phyloP scores from a whole-genome alignment of 768 basidiomycete genomes.

The Phanerodontia chrysosporium region DNA sequence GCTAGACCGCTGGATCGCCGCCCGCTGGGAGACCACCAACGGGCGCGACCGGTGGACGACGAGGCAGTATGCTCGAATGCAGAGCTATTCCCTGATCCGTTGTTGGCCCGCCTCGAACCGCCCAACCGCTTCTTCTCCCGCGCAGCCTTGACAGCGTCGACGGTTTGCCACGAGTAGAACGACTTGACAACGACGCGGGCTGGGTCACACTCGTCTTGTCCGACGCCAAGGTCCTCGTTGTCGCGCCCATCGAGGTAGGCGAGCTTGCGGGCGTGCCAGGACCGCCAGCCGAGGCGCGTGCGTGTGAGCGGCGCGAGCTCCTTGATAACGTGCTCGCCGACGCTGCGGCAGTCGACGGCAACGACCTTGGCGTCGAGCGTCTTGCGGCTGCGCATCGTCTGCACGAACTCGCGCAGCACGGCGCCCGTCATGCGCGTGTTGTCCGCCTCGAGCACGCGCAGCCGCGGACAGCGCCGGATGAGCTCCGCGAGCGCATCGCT shows the following conservation, averaged over 20 bases:
- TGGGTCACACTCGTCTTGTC: conserved; percentile 81
- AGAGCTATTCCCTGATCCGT: conserved; percentile 26
- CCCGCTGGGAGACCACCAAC: conserved; percentile 56
- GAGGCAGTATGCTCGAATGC: conserved; percentile 12
- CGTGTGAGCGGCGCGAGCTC: conserved; percentile 57
- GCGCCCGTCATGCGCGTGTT: conserved; percentile 64
- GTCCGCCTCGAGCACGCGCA: conserved; percentile 74
- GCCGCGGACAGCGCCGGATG: conserved; percentile 55
- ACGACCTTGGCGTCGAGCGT: conserved; percentile 52
- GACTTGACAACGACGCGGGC: conserved; percentile 72
- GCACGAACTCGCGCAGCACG: conserved; percentile 67
- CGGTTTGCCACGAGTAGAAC: conserved; percentile 83
- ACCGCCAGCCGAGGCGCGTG: conserved; percentile 69
- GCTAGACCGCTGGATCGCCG: conserved; percentile 44
- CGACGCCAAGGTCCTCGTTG: conserved; percentile 58
- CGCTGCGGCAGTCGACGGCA: conserved; percentile 71
- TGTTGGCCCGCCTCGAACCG: conserved; percentile 38
- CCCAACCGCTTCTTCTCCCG: conserved; percentile 65
- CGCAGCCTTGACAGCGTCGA: conserved; percentile 66
- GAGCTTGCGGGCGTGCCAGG: conserved; percentile 68
- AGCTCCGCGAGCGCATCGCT: conserved; percentile 62
- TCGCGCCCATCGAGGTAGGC: conserved; percentile 70
- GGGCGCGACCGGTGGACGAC: conserved; percentile 15
- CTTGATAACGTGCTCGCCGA: conserved; percentile 58
- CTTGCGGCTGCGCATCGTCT: conserved; percentile 44